These are phyloP conservation scores for Penicillium digitatum DNA, from an alignment of 2,329 filamentous ascomycete genomes.

Conservation along the genomic window DNA sequence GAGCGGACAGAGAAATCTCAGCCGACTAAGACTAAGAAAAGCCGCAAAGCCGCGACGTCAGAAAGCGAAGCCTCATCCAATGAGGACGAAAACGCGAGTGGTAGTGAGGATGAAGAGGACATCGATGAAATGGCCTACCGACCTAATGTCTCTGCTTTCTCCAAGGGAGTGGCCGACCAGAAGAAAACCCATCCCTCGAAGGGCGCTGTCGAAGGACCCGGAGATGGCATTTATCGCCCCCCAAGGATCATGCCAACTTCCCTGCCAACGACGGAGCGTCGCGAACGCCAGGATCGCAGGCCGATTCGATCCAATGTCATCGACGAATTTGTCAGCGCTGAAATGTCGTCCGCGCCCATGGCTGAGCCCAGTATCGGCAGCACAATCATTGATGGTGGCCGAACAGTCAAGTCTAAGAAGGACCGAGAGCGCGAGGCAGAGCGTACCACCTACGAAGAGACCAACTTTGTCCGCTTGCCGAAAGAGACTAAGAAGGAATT, in stretches of 20 bases:
- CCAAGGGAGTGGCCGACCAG: slow-evolving; percentile 39
- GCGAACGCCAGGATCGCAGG: slow-evolving; percentile 57
- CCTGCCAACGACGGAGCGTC: slow-evolving; percentile 65
- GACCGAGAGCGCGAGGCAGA: slow-evolving; percentile 76
- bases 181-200: slow-evolving; percentile 19
- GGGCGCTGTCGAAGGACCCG: slow-evolving; percentile 28
- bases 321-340: slow-evolving; percentile 84
- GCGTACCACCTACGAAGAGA: slow-evolving; percentile 81
- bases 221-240: slow-evolving; percentile 76
- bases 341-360: slow-evolving; percentile 75
- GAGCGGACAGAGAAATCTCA: slow-evolving; percentile 30
- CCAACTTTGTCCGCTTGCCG: slow-evolving; percentile 83
- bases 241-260: slow-evolving; percentile 82
- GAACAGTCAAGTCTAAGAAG: slow-evolving; percentile 70
- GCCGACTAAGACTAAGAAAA: slow-evolving; percentile 29
- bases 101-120: slow-evolving; percentile 40
- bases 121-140: slow-evolving; percentile 61
- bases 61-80: slow-evolving; percentile 30
- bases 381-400: slow-evolving; percentile 74
- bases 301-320: slow-evolving; percentile 75
- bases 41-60: slow-evolving; percentile 27
- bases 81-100: slow-evolving; percentile 25
- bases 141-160: slow-evolving; percentile 54
- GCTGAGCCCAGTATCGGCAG: slow-evolving; percentile 89
- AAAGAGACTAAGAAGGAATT: slow-evolving; percentile 82